Percentiles rank a stretch among this genome's conserved stretches.
Evolutionary conservation across 495 filamentous ascomycete species (phyloP).

Genomic region (Talaromyces nanjingensis): DNA sequence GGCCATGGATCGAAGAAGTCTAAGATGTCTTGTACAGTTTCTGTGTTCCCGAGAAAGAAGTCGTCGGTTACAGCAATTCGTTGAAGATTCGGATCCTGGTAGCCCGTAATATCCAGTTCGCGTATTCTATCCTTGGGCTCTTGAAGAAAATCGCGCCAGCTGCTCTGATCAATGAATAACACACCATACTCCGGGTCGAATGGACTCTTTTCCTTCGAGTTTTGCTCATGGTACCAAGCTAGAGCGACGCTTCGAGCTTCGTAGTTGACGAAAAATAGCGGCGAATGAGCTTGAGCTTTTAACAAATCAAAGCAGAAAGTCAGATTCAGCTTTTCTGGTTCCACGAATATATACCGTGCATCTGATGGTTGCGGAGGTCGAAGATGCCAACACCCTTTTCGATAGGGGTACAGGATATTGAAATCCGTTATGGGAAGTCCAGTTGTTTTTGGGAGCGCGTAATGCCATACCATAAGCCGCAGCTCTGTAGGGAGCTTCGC

Average conservation of each 20-base stretch:
- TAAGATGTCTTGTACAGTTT: background rate
- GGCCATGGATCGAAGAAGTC: background rate
- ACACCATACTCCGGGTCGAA: background rate
- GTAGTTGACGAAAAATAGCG: background rate
- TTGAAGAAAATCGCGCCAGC: background rate
- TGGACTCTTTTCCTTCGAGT: background rate
- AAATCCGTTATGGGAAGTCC: too few relatives aligned
- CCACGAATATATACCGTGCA: too few relatives aligned
- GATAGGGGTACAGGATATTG: too few relatives aligned
- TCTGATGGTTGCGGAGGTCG: too few relatives aligned
- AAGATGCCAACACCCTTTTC: too few relatives aligned
- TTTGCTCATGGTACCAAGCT: background rate
- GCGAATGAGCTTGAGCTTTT: background rate
- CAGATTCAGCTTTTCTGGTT: too few relatives aligned
- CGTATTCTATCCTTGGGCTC: background rate
- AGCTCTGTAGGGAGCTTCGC: too few relatives aligned
- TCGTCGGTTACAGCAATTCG: background rate
- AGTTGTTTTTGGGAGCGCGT: too few relatives aligned
- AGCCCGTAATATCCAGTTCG: background rate
- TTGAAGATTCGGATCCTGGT: background rate
- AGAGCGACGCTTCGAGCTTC: background rate
- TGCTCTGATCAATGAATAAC: background rate
- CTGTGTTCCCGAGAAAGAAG: background rate
- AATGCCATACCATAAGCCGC: too few relatives aligned
- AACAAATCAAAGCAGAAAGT: background rate